Conservation (phyloP, 495 filamentous ascomycete genomes). For the Hyaloscypha variabilis region DNA sequence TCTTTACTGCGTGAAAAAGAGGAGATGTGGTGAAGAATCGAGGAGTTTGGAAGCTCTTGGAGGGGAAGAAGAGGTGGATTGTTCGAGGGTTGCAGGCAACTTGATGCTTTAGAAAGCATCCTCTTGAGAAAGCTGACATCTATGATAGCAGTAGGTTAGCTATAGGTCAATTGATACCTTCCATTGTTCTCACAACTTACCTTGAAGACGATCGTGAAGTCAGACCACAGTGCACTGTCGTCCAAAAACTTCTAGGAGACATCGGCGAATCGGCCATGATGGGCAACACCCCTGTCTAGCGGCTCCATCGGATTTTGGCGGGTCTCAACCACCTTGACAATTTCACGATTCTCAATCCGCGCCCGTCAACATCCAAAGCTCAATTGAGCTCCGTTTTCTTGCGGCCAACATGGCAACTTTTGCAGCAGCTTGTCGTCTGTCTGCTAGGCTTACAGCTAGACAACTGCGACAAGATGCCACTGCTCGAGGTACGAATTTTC, state of each 20-base stretch:
- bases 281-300: conserved; percentile 17
- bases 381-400: conserved; percentile 40
- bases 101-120: conserved; percentile 20
- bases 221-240: conserved; percentile 4
- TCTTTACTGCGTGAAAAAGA: conserved; percentile 15
- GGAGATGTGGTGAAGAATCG: conserved; percentile 24
- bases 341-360: conserved; percentile 16
- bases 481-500: conserved; percentile 46
- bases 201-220: conserved; percentile 16
- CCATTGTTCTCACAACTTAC: conserved; percentile 11
- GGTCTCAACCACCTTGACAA: conserved; percentile 26
- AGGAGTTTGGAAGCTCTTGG: conserved; percentile 11
- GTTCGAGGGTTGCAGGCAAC: conserved; percentile 8
- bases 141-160: conserved; percentile 19
- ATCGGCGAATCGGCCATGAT: conserved; percentile 17
- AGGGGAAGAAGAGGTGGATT: conserved; percentile 5
- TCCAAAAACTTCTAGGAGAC: conserved; percentile 21
- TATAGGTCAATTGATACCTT: neutral
- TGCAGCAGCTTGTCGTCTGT: conserved; percentile 51
- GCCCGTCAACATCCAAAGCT: conserved; percentile 27
- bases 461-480: conserved; percentile 51
- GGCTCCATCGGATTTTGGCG: conserved; percentile 24
- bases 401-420: conserved; percentile 53
- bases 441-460: conserved; percentile 48
- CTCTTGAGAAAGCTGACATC: conserved; percentile 35